Evolutionary conservation across 2,329 filamentous ascomycete genomes (phyloP), one percentile per base, ranked within the genome.

Genomic region (Coniochaeta hoffmannii): DNA sequence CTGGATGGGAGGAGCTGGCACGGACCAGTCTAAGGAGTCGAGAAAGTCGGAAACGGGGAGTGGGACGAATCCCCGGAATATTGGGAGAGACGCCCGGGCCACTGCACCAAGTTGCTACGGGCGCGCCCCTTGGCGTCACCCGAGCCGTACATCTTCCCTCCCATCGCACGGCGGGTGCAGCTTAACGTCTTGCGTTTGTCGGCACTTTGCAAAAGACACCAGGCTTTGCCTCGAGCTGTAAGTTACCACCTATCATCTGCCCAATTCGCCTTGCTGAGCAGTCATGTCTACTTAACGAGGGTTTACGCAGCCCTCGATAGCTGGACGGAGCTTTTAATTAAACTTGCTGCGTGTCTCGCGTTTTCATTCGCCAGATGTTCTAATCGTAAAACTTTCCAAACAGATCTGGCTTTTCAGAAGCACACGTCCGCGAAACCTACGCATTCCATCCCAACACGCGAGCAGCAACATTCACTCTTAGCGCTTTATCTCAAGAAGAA

Each of bases 1-100:
- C 12, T 26, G 31, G 19, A 31, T 19, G 49, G 49, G 49, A 51
- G 49, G 49, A 51, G 49, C 49, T 51, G 49, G 49, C 31, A 51
- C 49, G 49, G 49, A 51, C 31, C 31, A 34, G 49, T 34, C 4
- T 51, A 51, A 12, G 19, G 12, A 49, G n/a, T 17, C 26, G 28
- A 51, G 17, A 51, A 46, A 24, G 19, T 19, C 17, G 30, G 24
- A 11, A 26, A 50, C 46, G n/a, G 22, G 28, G 14, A 32, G 49
- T 34, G 49, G 49, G 49, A 31, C 49, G 49, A 34, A 34, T 51
- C 49, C 30, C 49, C n/a, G 49, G 49, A 12, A 17, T 50, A n/a
- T n/a, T 31, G 26, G 26, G 26, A 50, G 46, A 50, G 28, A 51
- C 26, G 49, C 49, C 31, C 30, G 49, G 49, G n/a, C 49, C 49